Percentiles rank a stretch among this genome's conserved stretches.
These are phyloP conservation scores for Candida frijolesensis DNA, from an alignment of 1,139 yeast species.

Conservation along the genomic window DNA sequence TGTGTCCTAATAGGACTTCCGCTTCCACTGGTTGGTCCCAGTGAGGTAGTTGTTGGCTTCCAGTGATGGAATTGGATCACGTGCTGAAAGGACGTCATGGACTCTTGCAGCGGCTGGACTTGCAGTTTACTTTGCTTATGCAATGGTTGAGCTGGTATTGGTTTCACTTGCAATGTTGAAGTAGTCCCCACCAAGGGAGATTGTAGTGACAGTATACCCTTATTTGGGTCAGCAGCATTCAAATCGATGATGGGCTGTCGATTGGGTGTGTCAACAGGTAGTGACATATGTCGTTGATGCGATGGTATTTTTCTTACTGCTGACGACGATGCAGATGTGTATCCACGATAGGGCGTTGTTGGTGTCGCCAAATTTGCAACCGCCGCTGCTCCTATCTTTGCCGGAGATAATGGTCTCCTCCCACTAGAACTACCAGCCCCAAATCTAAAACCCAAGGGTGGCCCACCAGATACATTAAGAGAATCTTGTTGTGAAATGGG, in stretches of 20 bases:
- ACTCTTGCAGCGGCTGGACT: slow-evolving; percentile 48
- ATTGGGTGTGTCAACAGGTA: slow-evolving; percentile 36
- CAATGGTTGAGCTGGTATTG: slow-evolving; percentile 48
- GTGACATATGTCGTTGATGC: slow-evolving; percentile 47
- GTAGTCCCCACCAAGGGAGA: slow-evolving; percentile 29
- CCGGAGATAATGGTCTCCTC: slow-evolving; percentile 53
- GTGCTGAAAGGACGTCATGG: slow-evolving; percentile 55
- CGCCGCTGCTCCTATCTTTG: slow-evolving; percentile 72
- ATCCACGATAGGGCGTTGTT: slow-evolving; percentile 27
- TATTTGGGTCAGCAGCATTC: slow-evolving; percentile 8
- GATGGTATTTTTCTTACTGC: slow-evolving; percentile 14
- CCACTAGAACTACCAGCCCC: slow-evolving; percentile 31
- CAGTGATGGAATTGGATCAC: slow-evolving; percentile 56
- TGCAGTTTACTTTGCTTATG: slow-evolving; percentile 37
- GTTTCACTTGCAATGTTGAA: slow-evolving; percentile 47
- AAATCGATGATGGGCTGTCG: slow-evolving; percentile 11
- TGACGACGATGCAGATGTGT: slow-evolving; percentile 19
- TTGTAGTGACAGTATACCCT: slow-evolving; percentile 11
- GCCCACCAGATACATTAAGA: slow-evolving; percentile 30
- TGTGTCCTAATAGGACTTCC: slow-evolving; percentile 11
- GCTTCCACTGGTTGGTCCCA: slow-evolving; percentile 21
- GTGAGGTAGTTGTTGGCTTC: slow-evolving; percentile 38
- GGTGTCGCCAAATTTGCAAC: slow-evolving; percentile 56
- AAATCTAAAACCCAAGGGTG: slow-evolving; percentile 44
- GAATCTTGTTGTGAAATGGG: slow-evolving; percentile 16